phyloP scores from a whole-genome alignment of 805 yeast species.

The Wickerhamomyces canadensis region DNA sequence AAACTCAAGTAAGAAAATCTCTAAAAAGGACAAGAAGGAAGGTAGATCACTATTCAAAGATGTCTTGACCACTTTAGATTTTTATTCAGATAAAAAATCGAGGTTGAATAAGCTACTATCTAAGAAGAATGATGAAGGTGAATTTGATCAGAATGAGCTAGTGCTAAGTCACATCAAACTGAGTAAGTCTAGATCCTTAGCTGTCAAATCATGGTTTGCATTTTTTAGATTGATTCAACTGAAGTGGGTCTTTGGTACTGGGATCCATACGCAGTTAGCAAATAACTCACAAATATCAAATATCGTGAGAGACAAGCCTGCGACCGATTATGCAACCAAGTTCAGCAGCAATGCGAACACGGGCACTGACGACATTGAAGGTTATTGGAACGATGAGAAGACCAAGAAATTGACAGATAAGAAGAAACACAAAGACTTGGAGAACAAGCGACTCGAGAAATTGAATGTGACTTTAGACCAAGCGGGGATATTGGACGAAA shows the following conservation, averaged over 20 bases:
- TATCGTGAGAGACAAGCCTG: conserved; percentile 18
- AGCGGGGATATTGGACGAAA: conserved; percentile 11
- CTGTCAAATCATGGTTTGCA: conserved; percentile 25
- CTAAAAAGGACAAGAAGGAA: conserved; percentile 59
- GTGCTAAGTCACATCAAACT: conserved; percentile 21
- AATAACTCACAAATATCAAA: conserved; percentile 14
- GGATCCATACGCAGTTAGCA: conserved; percentile 22
- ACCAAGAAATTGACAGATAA: conserved; percentile 11
- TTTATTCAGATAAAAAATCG: conserved; percentile 30
- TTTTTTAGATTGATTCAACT: conserved; percentile 23
- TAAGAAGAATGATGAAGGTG: conserved; percentile 7
- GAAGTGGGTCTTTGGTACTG: conserved; percentile 23
- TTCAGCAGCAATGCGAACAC: conserved; percentile 4
- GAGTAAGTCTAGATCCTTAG: conserved; percentile 23
- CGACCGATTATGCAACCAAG: conserved; percentile 8
- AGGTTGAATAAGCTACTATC: conserved; percentile 26
- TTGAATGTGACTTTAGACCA: conserved; percentile 16
- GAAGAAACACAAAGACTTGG: conserved; percentile 19
- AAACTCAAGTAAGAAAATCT: conserved; percentile 49
- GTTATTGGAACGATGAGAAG: conserved; percentile 6
- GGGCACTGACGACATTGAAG: conserved; percentile 11
- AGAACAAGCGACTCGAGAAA: conserved; percentile 18
- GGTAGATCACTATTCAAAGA: conserved; percentile 57
- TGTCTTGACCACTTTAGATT: conserved; percentile 42
- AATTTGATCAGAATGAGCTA: conserved; percentile 10